These are phyloP conservation scores for Colletotrichum cuscutae DNA, from an alignment of 2,329 filamentous ascomycete species.

Conservation along the genomic window DNA sequence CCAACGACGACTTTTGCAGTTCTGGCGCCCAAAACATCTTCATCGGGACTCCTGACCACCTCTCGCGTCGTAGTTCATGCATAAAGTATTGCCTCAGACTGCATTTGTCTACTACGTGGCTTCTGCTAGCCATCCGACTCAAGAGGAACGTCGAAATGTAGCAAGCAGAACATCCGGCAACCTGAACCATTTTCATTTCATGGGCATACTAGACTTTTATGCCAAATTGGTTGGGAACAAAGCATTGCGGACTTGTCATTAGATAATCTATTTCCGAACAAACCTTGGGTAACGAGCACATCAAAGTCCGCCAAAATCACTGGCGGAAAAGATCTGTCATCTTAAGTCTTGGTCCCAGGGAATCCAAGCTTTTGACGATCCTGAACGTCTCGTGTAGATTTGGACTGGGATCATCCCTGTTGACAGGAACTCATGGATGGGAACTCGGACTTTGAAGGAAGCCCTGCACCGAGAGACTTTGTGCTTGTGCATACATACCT, in stretches of 20 bases:
- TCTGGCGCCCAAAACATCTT: not conserved
- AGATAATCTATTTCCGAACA: not conserved
- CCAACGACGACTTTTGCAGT: not conserved
- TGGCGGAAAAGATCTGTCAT: not conserved
- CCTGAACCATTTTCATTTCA: not conserved
- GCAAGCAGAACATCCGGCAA: no score
- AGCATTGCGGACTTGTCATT: no score
- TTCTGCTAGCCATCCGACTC: no score
- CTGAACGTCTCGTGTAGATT: not conserved
- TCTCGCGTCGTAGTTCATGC: not conserved
- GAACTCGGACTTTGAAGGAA: not conserved
- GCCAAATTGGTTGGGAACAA: no score
- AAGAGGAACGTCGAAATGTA: no score
- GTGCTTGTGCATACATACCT: not conserved
- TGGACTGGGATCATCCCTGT: not conserved
- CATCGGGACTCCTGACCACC: not conserved
- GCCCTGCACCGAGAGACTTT: not conserved
- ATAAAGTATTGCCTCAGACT: not conserved
- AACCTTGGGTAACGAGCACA: not conserved
- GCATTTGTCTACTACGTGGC: no score
- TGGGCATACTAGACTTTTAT: not conserved
- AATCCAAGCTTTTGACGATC: not conserved
- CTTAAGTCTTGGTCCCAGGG: not conserved
- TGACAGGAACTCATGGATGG: not conserved
- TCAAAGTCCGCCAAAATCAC: not conserved